Evolutionary conservation across 2,329 filamentous ascomycete species (phyloP).

Genomic region (Talaromyces sp.): DNA sequence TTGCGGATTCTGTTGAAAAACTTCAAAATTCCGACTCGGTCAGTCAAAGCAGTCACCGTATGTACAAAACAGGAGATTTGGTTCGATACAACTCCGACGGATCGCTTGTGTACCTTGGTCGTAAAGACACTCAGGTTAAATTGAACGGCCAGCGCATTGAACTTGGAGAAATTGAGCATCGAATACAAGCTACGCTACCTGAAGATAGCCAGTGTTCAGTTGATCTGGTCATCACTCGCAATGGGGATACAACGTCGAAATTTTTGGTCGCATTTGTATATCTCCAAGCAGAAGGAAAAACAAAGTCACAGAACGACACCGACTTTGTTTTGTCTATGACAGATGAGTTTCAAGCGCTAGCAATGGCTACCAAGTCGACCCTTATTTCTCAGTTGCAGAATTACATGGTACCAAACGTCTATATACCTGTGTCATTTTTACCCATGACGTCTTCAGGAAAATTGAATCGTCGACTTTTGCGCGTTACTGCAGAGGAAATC

Average conservation of each 20-base stretch:
- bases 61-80: slow-evolving; percentile 32
- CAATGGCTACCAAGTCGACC: background rate
- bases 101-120: slow-evolving; percentile 25
- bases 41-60: slow-evolving; percentile 22
- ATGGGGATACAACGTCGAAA: slow-evolving; percentile 1
- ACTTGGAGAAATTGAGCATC: slow-evolving; percentile 34
- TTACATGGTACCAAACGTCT: slow-evolving; percentile 12
- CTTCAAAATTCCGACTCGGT: background rate
- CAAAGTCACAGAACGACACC: slow-evolving; percentile 25
- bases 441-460: slow-evolving; percentile 11
- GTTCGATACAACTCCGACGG: slow-evolving; percentile 33
- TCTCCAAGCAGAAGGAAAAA: slow-evolving; percentile 2
- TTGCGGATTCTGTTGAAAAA: background rate
- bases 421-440: slow-evolving; percentile 9
- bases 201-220: slow-evolving; percentile 36
- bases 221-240: slow-evolving; percentile 7
- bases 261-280: slow-evolving; percentile 10
- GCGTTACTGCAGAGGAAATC: slow-evolving; percentile 2
- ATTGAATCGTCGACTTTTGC: slow-evolving; percentile 10
- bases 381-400: slow-evolving; percentile 6
- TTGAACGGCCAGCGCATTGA: slow-evolving; percentile 39
- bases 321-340: slow-evolving; percentile 8
- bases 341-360: slow-evolving; percentile 4
- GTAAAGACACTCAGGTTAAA: slow-evolving; percentile 37
- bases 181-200: slow-evolving; percentile 20